Percentiles rank a stretch among this genome's conserved stretches.
Conservation (phyloP, 179 eudicot species). For the Gypsophila paniculata region DNA sequence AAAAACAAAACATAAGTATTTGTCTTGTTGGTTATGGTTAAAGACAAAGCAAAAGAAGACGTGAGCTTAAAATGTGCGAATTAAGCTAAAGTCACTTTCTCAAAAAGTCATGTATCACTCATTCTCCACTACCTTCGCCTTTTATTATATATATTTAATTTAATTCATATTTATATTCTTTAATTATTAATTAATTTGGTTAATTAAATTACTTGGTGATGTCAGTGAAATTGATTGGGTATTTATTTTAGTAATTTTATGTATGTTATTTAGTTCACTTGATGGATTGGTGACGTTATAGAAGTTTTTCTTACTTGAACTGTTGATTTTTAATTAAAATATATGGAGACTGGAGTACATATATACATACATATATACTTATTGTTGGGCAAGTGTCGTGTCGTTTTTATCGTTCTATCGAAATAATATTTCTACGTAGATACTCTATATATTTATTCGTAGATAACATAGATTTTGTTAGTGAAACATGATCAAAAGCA, state of each 20-base stretch:
- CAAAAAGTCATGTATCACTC: conserved; percentile 15
- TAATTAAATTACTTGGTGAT: conserved; percentile 12
- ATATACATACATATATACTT: too few relatives aligned
- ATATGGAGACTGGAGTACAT: too few relatives aligned
- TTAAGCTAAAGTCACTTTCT: conserved; percentile 26
- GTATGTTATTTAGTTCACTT: too few relatives aligned
- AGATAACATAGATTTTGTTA: too few relatives aligned
- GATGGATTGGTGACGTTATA: too few relatives aligned
- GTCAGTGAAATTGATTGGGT: conserved; percentile 13
- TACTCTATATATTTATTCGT: too few relatives aligned
- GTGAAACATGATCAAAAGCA: too few relatives aligned
- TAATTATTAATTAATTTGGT: conserved; percentile 16
- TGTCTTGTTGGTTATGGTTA: conserved; percentile 14
- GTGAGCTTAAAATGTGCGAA: conserved; percentile 17
- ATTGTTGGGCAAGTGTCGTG: too few relatives aligned
- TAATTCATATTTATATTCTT: neutral
- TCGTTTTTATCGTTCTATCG: too few relatives aligned
- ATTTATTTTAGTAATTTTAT: neutral
- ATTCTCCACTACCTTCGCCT: neutral
- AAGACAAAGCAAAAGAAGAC: conserved; percentile 31
- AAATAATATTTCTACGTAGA: too few relatives aligned
- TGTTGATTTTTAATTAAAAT: too few relatives aligned
- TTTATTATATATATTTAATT: neutral
- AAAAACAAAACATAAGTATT: conserved; percentile 7
- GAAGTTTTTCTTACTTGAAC: too few relatives aligned